Conservation (phyloP, 2,329 filamentous ascomycete species). For the Penicillium sp. region DNA sequence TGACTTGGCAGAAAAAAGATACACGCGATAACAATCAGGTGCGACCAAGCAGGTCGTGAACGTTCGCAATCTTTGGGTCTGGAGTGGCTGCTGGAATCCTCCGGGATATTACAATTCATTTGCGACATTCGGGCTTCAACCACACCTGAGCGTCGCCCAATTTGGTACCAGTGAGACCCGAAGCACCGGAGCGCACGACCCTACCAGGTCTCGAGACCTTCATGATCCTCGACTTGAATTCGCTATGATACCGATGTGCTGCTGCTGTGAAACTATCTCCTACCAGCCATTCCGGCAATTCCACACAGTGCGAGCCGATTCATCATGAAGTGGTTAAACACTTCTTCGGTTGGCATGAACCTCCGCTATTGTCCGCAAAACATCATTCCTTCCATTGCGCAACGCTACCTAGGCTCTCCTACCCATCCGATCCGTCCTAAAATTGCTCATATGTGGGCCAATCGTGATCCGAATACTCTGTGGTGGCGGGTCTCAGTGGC, state of each 20-base stretch:
- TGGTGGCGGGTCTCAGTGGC: conserved; percentile 49
- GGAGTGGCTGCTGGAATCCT: not conserved
- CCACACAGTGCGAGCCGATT: not conserved
- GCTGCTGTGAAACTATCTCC: not conserved
- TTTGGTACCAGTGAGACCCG: not conserved
- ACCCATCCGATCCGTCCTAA: conserved; percentile 40
- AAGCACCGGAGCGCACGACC: not conserved
- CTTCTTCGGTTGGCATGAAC: conserved; percentile 19
- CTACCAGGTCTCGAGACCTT: not conserved
- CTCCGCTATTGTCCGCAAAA: conserved; percentile 26
- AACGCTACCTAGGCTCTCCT: conserved; percentile 29
- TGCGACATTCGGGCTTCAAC: not conserved
- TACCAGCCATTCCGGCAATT: not conserved
- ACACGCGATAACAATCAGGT: not conserved
- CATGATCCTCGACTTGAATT: conserved; percentile 1
- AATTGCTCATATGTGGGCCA: conserved; percentile 36
- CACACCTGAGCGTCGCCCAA: not conserved
- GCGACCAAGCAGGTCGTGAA: not conserved
- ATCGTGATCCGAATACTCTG: conserved; percentile 44
- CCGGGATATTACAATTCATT: not conserved
- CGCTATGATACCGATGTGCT: conserved; percentile 19
- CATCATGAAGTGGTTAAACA: conserved; percentile 20
- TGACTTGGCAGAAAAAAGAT: conserved; percentile 1
- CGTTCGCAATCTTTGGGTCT: not conserved
- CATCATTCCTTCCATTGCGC: conserved; percentile 28